These are phyloP conservation scores for Crucibulum laeve DNA, from an alignment of 768 basidiomycete genomes.

Conservation along the genomic window DNA sequence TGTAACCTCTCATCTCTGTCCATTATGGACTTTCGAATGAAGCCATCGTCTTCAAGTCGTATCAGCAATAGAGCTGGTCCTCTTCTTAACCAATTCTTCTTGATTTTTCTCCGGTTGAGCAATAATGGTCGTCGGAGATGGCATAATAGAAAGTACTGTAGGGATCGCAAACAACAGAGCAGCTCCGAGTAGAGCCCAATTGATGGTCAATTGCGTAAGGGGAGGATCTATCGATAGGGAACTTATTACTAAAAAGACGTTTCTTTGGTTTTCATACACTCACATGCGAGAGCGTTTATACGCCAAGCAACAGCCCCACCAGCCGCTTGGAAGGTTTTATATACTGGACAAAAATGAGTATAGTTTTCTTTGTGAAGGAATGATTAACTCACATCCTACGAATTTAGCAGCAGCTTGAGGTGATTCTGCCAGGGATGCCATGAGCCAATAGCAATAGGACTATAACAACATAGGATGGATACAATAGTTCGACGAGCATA, in stretches of 20 bases:
- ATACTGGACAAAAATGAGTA: conserved; percentile 12
- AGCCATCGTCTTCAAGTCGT: no score
- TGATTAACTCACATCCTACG: conserved; percentile 15
- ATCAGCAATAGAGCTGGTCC: no score
- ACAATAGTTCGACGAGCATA: background rate
- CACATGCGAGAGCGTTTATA: conserved; percentile 23
- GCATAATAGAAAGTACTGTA: conserved; percentile 19
- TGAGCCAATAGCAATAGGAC: conserved; percentile 25
- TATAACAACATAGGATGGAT: conserved; percentile 1
- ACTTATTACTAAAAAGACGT: no score
- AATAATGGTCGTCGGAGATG: conserved; percentile 15
- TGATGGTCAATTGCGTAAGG: conserved; percentile 19
- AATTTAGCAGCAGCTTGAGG: conserved; percentile 22
- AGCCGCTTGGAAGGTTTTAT: conserved; percentile 23
- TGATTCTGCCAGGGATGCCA: conserved; percentile 20
- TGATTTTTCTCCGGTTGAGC: conserved; percentile 1
- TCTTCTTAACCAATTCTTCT: background rate
- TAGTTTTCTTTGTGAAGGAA: background rate
- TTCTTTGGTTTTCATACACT: background rate
- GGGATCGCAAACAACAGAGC: conserved; percentile 19
- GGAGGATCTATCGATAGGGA: conserved; percentile 20
- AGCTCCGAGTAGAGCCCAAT: conserved; percentile 20
- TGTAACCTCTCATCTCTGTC: no score
- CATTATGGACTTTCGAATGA: no score
- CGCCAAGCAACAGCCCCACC: conserved; percentile 25